These are phyloP conservation scores for Actinomortierella wolfii DNA, from an alignment of 371 early-diverging fungal genomes.

Conservation along the genomic window DNA sequence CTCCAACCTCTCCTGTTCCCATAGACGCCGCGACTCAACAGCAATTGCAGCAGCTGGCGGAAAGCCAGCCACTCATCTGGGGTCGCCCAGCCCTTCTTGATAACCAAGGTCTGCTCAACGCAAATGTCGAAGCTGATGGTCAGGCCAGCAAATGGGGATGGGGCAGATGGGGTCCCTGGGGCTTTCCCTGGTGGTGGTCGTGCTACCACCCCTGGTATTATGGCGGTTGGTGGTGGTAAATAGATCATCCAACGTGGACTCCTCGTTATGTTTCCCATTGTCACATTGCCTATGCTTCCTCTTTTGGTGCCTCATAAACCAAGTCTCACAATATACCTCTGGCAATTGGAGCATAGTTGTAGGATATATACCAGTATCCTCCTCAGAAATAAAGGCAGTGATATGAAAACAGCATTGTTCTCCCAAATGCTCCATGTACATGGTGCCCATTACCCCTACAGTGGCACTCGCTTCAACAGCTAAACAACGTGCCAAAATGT, in stretches of 20 bases:
- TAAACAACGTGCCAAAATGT: not conserved
- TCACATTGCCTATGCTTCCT: too few relatives aligned
- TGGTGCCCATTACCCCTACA: too few relatives aligned
- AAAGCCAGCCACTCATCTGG: not conserved
- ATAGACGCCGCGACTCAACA: not conserved
- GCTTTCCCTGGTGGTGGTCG: slow-evolving; percentile 9
- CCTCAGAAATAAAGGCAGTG: too few relatives aligned
- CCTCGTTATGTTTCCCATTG: too few relatives aligned
- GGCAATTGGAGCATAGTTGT: slow-evolving; percentile 1
- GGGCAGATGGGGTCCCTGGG: slow-evolving; percentile 8
- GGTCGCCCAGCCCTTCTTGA: not conserved
- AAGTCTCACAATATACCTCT: not conserved
- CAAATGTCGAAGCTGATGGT: not conserved
- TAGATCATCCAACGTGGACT: too few relatives aligned
- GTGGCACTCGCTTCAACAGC: too few relatives aligned
- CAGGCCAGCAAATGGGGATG: slow-evolving; percentile 13
- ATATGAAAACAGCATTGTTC: too few relatives aligned
- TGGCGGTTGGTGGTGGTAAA: slow-evolving; percentile 2
- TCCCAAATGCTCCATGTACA: too few relatives aligned
- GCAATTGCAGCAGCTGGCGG: too few relatives aligned
- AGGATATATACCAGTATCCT: not conserved
- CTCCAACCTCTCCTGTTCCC: not conserved
- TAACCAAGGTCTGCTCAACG: not conserved
- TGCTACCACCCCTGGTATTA: slow-evolving; percentile 6
- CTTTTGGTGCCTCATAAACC: not conserved